Evolutionary conservation across 2,329 filamentous ascomycete genomes (phyloP).

Genomic region (Cladophialophora yegresii): DNA sequence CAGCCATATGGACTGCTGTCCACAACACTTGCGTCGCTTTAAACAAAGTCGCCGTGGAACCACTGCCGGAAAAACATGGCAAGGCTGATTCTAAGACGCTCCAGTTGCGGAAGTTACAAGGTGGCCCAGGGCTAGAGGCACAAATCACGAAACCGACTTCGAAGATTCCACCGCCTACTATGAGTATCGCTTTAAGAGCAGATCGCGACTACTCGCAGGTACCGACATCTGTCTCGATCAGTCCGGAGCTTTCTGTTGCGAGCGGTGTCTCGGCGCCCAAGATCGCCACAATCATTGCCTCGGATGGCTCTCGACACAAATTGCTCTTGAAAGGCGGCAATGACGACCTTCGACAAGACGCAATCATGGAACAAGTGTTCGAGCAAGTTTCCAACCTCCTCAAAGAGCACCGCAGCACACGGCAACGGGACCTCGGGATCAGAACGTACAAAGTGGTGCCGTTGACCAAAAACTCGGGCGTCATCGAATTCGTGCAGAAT

Average conservation of each 20-base stretch:
- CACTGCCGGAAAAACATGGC: slow-evolving; percentile 59
- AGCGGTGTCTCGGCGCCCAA: slow-evolving; percentile 91
- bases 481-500: slow-evolving; percentile 96
- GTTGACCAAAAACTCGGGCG: slow-evolving; percentile 76
- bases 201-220: slow-evolving; percentile 75
- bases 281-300: slow-evolving; percentile 78
- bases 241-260: slow-evolving; percentile 77
- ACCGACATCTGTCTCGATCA: slow-evolving; percentile 72
- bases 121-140: slow-evolving; percentile 64
- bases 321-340: slow-evolving; percentile 94
- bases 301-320: slow-evolving; percentile 77
- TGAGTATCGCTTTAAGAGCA: slow-evolving; percentile 74
- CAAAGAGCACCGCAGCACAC: slow-evolving; percentile 79
- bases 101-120: slow-evolving; percentile 62
- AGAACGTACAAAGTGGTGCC: slow-evolving; percentile 97
- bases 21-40: slow-evolving; percentile 71
- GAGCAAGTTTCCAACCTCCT: slow-evolving; percentile 90
- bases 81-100: slow-evolving; percentile 66
- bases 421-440: slow-evolving; percentile 84
- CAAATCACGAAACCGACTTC: slow-evolving; percentile 59
- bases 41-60: slow-evolving; percentile 52
- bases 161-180: slow-evolving; percentile 81
- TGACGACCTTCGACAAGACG: slow-evolving; percentile 94
- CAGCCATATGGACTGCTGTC: slow-evolving; percentile 68
- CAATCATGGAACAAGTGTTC: slow-evolving; percentile 99